Evolutionary conservation across 1,284 basidiomycete species (phyloP).

Genomic region (Quambalaria eucalypti): DNA sequence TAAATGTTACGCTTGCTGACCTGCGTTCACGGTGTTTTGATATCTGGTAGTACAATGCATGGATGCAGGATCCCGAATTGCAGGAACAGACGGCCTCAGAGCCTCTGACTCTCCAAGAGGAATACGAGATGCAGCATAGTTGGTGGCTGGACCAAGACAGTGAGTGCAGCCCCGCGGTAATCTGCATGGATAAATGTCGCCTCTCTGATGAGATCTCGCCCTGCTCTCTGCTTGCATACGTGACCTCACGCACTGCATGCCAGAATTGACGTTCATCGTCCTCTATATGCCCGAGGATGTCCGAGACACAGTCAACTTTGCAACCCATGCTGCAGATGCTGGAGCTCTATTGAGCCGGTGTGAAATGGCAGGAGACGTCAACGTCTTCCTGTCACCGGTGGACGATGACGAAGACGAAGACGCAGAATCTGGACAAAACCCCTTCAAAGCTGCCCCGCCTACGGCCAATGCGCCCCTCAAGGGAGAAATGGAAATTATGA

Average conservation of each 20-base stretch:
- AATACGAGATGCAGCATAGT: conserved; percentile 81
- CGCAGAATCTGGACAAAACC: not conserved
- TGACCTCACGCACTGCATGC: no score
- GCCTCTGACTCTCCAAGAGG: conserved; percentile 69
- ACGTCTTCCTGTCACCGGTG: conserved; percentile 60
- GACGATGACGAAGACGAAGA: conserved; percentile 14
- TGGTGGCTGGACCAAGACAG: conserved; percentile 84
- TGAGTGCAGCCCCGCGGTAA: conserved; percentile 42
- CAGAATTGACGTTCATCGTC: conserved; percentile 84
- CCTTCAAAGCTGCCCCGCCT: no score
- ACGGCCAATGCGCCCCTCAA: no score
- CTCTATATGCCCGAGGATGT: conserved; percentile 45
- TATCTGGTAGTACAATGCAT: conserved; percentile 62
- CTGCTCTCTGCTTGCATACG: not conserved
- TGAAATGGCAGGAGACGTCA: conserved; percentile 82
- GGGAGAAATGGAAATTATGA: conserved; percentile 72
- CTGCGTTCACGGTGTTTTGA: not conserved
- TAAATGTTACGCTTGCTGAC: not conserved
- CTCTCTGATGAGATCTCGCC: not conserved
- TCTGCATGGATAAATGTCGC: not conserved
- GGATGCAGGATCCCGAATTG: conserved; percentile 75
- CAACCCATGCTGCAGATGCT: conserved; percentile 9
- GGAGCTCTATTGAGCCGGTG: conserved; percentile 48
- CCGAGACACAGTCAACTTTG: not conserved
- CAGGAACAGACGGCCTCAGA: conserved; percentile 77